Evolutionary conservation across 768 basidiomycete species (phyloP), one percentile per base, ranked within the genome.

Genomic region (Rhizopogon rudus): DNA sequence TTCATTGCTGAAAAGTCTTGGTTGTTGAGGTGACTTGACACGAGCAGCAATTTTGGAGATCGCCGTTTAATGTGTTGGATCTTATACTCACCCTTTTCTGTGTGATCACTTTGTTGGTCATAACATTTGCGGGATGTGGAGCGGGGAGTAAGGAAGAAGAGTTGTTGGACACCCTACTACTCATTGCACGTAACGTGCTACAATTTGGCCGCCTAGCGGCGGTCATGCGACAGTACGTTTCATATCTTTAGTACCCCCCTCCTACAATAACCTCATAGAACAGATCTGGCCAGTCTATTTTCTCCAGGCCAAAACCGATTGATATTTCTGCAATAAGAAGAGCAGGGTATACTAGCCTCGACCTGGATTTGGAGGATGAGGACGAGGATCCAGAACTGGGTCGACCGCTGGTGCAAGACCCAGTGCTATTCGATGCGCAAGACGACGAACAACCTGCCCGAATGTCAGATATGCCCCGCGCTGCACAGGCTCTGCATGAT

Each of bases 41-140:
- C 3, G 48, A 49, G 40, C 67, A 95, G 93, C 90, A 93, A 92
- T 97, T 97, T 76, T 95, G 92, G 92, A 89, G 83, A 68, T 91
- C 91, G n/a, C 85, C 86, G 10, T 93, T 92, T 74, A 98, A 98
- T 67, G 75, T 91, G 33, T 77, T 95, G 63, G 95, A 98, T 67
- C 79, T 97, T 14, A 81, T 90, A 49, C 78, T 99, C 43, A 98
- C 97, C 2, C 60, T 81, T 29, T 91, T 99, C 73, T 98, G 96
- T 66, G 87, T 83, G 4, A 67, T 98, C 55, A 99, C 97, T 6
- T 74, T 99, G 45, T 77, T 95, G 33, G 83, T 98, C 17, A 83
- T 98, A 45, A 83, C 89, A 52, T 91, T 93, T 67, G 86, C 89
- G n/a, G 85, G 88, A 49, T 93, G 93, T 67, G 87, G 86, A 22